Conservation (phyloP, 805 yeast genomes). For the Clavispora fructus region DNA sequence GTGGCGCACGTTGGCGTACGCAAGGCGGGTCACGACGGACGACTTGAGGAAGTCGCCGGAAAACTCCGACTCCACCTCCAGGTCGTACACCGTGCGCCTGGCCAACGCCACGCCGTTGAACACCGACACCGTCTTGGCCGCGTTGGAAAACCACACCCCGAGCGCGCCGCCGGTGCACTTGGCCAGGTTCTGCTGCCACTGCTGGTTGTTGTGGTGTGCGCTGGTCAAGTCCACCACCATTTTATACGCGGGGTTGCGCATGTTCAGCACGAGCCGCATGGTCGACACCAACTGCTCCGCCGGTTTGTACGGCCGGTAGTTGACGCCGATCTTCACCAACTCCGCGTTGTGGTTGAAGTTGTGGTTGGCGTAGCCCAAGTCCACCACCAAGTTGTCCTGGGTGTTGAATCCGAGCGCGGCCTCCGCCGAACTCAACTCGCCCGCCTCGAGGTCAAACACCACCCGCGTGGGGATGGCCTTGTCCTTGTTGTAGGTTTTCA, state of each 20-base stretch:
- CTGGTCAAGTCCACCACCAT: conserved; percentile 29
- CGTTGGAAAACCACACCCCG: conserved; percentile 41
- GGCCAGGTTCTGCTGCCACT: conserved; percentile 51
- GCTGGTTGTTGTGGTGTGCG: conserved; percentile 39
- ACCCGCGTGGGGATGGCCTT: conserved; percentile 44
- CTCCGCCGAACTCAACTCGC: conserved; percentile 32
- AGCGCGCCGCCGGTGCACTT: conserved; percentile 46
- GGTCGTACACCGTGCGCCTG: conserved; percentile 50
- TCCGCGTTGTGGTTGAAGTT: conserved; percentile 47
- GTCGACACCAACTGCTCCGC: conserved; percentile 42
- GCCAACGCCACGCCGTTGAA: conserved; percentile 55
- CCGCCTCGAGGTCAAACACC: conserved; percentile 33
- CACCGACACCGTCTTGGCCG: conserved; percentile 20
- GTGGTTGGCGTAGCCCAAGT: conserved; percentile 36
- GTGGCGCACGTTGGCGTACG: conserved; percentile 18
- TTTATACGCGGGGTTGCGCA: conserved; percentile 42
- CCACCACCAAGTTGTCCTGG: conserved; percentile 34
- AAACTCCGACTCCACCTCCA: no score
- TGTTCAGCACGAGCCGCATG: conserved; percentile 40
- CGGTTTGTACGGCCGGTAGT: conserved; percentile 50
- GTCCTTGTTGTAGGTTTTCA: conserved; percentile 29
- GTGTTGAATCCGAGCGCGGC: conserved; percentile 32
- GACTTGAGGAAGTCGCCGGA: conserved; percentile 32
- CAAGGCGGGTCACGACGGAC: conserved; percentile 23
- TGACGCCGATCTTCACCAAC: conserved; percentile 45